Conservation (phyloP, 2,329 filamentous ascomycete species). For the Trichophyton simii region DNA sequence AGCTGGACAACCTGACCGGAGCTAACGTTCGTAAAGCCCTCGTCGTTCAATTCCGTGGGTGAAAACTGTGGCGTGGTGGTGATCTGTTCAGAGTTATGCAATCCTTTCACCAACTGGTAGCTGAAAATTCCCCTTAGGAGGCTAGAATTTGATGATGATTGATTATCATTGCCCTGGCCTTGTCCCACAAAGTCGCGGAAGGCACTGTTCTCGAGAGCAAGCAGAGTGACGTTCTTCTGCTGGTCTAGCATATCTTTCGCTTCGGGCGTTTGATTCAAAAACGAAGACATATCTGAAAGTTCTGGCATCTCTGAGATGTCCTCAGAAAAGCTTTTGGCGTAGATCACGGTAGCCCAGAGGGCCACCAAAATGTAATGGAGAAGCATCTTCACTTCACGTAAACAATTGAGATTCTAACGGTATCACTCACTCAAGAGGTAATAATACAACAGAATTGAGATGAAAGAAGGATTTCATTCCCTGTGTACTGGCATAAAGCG, state of each 20-base stretch:
- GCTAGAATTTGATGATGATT: constrained; percentile 7
- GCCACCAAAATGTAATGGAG: constrained; percentile 1
- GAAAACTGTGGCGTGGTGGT: constrained; percentile 30
- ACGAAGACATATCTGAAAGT: constrained; percentile 13
- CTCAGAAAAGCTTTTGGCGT: constrained; percentile 11
- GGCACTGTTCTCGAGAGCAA: constrained; percentile 45
- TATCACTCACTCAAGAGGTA: too few relatives aligned
- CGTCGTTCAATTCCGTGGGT: constrained; percentile 38
- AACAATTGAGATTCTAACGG: background rate
- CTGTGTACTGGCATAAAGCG: background rate
- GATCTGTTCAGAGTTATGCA: constrained; percentile 28
- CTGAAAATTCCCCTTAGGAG: constrained; percentile 37
- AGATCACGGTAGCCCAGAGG: constrained; percentile 8
- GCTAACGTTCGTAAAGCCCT: constrained; percentile 45
- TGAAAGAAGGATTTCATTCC: background rate
- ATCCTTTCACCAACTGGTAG: constrained; percentile 49
- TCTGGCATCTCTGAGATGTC: constrained; percentile 11
- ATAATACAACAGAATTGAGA: background rate
- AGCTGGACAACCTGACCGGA: constrained; percentile 47
- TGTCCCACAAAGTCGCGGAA: constrained; percentile 22
- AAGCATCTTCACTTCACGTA: background rate
- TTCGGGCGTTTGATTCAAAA: constrained; percentile 7
- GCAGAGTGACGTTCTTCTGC: constrained; percentile 43
- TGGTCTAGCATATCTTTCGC: constrained; percentile 21
- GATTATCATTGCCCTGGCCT: background rate